A percentile compares a stretch with the other conserved stretches of the same genome.
These are phyloP conservation scores for Wickerhamiella dianesei DNA, from an alignment of 805 yeast species.

Conservation along the genomic window DNA sequence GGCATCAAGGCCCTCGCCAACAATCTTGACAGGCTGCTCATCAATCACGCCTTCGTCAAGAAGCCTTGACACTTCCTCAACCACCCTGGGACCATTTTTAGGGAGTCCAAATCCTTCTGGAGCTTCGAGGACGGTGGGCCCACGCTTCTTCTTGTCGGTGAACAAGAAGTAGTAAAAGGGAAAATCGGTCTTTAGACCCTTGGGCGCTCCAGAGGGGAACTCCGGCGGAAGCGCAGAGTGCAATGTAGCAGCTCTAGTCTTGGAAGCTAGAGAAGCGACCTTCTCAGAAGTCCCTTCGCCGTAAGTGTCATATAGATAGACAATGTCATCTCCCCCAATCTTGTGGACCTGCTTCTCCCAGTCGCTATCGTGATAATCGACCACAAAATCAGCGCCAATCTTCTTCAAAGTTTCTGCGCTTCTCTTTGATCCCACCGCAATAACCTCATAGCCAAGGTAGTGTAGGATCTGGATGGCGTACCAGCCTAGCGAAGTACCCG, in stretches of 20 bases:
- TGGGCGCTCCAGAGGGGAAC: background rate
- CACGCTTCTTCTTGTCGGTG: conserved; percentile 7
- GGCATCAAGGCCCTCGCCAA: conserved; percentile 13
- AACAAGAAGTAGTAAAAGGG: conserved; percentile 8
- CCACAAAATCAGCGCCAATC: conserved; percentile 38
- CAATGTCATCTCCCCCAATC: conserved; percentile 17
- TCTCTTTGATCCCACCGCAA: conserved; percentile 38
- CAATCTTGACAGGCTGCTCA: conserved; percentile 8
- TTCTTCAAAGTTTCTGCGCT: conserved; percentile 29
- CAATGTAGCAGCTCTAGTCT: conserved; percentile 5
- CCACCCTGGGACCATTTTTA: conserved; percentile 1
- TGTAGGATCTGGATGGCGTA: conserved; percentile 46
- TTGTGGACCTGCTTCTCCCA: conserved; percentile 32
- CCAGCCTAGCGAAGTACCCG: conserved; percentile 48
- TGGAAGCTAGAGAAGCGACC: conserved; percentile 3
- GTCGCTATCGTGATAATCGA: conserved; percentile 33
- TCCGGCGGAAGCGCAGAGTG: background rate
- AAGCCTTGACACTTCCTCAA: conserved; percentile 1
- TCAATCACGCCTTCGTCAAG: conserved; percentile 4
- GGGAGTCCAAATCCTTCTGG: conserved; percentile 1
- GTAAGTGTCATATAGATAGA: conserved; percentile 18
- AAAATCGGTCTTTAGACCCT: conserved; percentile 2
- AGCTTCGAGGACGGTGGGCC: conserved; percentile 3
- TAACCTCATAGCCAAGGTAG: conserved; percentile 32
- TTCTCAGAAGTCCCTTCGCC: no score